Evolutionary conservation across 352 stramenopile genomes (phyloP).

Genomic region (Pythium guiyangense): DNA sequence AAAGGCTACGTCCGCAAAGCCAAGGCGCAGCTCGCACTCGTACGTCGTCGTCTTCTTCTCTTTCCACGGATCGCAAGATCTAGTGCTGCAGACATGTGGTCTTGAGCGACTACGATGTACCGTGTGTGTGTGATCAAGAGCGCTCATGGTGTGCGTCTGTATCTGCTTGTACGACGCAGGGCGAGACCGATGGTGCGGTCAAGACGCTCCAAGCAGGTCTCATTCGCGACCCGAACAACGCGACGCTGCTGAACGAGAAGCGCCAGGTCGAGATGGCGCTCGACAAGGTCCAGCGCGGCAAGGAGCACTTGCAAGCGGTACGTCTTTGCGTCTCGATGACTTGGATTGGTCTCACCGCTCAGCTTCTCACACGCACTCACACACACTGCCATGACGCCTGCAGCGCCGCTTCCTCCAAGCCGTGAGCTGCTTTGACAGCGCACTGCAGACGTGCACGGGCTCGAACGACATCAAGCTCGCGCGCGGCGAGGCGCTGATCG

Average conservation of each 20-base stretch:
- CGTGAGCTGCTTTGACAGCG: conserved; percentile 65
- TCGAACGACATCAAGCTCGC: conserved; percentile 68
- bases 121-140: too few relatives aligned
- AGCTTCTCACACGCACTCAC: too few relatives aligned
- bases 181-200: conserved; percentile 58
- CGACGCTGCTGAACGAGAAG: conserved; percentile 69
- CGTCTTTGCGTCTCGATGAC: too few relatives aligned
- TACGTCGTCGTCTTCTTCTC: conserved; percentile 20
- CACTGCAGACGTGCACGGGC: conserved; percentile 60
- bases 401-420: conserved; percentile 67
- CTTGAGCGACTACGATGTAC: too few relatives aligned
- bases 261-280: conserved; percentile 76
- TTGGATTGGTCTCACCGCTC: too few relatives aligned
- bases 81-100: too few relatives aligned
- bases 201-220: conserved; percentile 76
- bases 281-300: conserved; percentile 71
- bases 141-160: too few relatives aligned
- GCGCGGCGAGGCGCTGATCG: conserved; percentile 70
- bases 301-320: conserved; percentile 64
- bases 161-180: conserved; percentile 22
- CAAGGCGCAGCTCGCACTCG: conserved; percentile 79
- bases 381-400: too few relatives aligned
- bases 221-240: conserved; percentile 75
- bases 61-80: neutral
- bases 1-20: conserved; percentile 91